Conservation (phyloP, 306 rosid species). For the Gynostemma pentaphyllum region DNA sequence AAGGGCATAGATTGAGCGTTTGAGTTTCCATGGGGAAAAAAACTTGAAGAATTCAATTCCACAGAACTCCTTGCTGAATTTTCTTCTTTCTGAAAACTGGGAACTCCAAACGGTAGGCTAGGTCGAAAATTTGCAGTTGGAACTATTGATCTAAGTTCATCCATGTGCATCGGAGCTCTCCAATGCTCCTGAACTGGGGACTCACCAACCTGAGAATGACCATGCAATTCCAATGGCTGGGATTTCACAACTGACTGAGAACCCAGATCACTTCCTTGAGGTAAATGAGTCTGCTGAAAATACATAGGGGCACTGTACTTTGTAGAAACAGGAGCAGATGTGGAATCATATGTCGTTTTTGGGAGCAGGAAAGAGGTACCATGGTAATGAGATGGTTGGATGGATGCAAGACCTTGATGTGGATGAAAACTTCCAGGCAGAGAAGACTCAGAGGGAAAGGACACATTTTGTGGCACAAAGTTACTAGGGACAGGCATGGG, state of each 20-base stretch:
- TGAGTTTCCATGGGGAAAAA: slow-evolving; percentile 27
- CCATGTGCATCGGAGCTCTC: slow-evolving; percentile 25
- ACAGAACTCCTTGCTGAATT: slow-evolving; percentile 24
- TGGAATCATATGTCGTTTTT: slow-evolving; percentile 28
- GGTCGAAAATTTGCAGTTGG: slow-evolving; percentile 23
- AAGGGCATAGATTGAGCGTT: slow-evolving; percentile 38
- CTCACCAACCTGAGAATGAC: slow-evolving; percentile 32
- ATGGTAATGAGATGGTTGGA: slow-evolving; percentile 40
- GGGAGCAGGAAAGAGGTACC: slow-evolving; percentile 52
- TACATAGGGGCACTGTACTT: slow-evolving; percentile 36
- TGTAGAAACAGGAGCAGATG: slow-evolving; percentile 26
- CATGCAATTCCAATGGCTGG: slow-evolving; percentile 20
- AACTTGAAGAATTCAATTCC: slow-evolving; percentile 32
- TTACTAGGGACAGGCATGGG: slow-evolving; percentile 27
- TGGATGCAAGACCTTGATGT: slow-evolving; percentile 27
- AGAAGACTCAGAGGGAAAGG: slow-evolving; percentile 43
- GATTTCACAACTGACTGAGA: slow-evolving; percentile 32
- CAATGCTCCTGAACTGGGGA: slow-evolving; percentile 36
- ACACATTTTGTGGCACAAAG: slow-evolving; percentile 33
- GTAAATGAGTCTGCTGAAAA: slow-evolving; percentile 38
- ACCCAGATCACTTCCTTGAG: slow-evolving; percentile 32
- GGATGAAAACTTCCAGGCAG: slow-evolving; percentile 31
- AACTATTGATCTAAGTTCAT: slow-evolving; percentile 31
- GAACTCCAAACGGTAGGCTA: slow-evolving; percentile 28
- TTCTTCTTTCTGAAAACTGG: slow-evolving; percentile 28